A percentile compares a stretch with the other conserved stretches of the same genome.
Evolutionary conservation across 2,329 filamentous ascomycete species (phyloP).

Genomic region (Verticillium albo-atrum): DNA sequence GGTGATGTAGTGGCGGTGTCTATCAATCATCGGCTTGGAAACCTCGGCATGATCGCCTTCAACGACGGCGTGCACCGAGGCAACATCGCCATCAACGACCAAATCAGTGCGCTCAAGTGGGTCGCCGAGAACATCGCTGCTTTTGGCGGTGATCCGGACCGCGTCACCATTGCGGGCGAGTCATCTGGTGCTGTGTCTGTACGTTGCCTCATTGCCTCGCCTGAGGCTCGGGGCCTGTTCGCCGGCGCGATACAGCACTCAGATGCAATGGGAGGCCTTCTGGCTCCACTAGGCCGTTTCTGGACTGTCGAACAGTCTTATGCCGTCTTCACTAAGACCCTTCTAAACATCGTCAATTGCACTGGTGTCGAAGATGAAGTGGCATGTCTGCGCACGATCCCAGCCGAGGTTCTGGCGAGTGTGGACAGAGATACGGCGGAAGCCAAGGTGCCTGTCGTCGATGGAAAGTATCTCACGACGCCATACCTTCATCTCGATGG

Average conservation of each 20-base stretch:
- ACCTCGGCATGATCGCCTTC: slow-evolving; percentile 54
- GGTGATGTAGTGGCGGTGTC: slow-evolving; percentile 48
- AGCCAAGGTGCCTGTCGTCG: slow-evolving; percentile 50
- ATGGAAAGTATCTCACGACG: slow-evolving; percentile 46
- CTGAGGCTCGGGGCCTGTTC: slow-evolving; percentile 41
- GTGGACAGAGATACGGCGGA: slow-evolving; percentile 23
- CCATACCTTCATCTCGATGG: not conserved
- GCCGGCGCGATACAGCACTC: slow-evolving; percentile 40
- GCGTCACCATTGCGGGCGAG: slow-evolving; percentile 52
- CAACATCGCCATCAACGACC: slow-evolving; percentile 45
- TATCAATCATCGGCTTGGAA: slow-evolving; percentile 57
- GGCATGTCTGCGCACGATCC: slow-evolving; percentile 45
- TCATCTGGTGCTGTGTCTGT: slow-evolving; percentile 50
- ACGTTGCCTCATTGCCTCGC: slow-evolving; percentile 43
- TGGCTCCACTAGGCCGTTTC: slow-evolving; percentile 56
- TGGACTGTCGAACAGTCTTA: slow-evolving; percentile 50
- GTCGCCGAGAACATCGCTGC: slow-evolving; percentile 45
- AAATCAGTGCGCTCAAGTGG: slow-evolving; percentile 46
- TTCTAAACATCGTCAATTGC: slow-evolving; percentile 49
- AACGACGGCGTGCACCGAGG: slow-evolving; percentile 38
- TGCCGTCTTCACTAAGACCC: slow-evolving; percentile 39
- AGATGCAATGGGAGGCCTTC: slow-evolving; percentile 33
- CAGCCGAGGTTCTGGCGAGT: slow-evolving; percentile 33
- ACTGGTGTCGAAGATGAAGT: slow-evolving; percentile 43
- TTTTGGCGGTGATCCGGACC: slow-evolving; percentile 53